Evolutionary conservation across 305 asterid species (phyloP), one percentile per base, ranked within the genome.

Genomic region (Rubia tinctorum): DNA sequence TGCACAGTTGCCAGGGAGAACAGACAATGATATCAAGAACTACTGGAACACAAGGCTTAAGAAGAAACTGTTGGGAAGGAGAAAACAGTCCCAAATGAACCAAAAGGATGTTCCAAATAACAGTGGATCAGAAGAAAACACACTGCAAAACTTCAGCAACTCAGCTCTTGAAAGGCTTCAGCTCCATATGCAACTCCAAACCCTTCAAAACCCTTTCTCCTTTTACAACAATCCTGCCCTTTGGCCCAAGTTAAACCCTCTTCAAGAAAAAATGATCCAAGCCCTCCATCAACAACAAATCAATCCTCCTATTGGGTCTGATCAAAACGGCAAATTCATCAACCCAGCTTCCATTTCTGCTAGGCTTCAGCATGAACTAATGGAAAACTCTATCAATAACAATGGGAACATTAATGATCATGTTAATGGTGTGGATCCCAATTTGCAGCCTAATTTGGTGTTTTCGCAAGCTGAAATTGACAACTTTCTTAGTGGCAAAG

Each of bases 81-180:
- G 92, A 23, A 86, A 88, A 68, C 90, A 85, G 56, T 64, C 89
- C 0, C 83, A 71, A 69, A 9, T 37, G 64, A 87, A 61, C 8
- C 68, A 73, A 7, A 83, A 79, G 17, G 77, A 73, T n/a, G 68
- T 2, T 6, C 40, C 20, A 53, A 53, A 53, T 0, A 62, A 68
- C n/a, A 79, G 75, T 42, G 65, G 61, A 12, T 88, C 83, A 2
- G 84, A 81, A 51, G 59, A 51, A 7, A 68, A 77, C 30, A 43
- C 70, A 80, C 51, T 82, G 81, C 86, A 85, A 43, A 87, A 79
- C 70, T 68, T 91, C 22, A 91, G 97, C 84, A 89, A 56, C 53
- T 87, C 97, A 51, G 97, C 97, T 69, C 64, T 91, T 43, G 97
- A 91, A 76, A 85, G 97, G 84, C 96, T 91, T 72, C 96, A 89